Evolutionary conservation across 2,329 filamentous ascomycete species (phyloP).

Genomic region (Fusarium pseudograminearum): DNA sequence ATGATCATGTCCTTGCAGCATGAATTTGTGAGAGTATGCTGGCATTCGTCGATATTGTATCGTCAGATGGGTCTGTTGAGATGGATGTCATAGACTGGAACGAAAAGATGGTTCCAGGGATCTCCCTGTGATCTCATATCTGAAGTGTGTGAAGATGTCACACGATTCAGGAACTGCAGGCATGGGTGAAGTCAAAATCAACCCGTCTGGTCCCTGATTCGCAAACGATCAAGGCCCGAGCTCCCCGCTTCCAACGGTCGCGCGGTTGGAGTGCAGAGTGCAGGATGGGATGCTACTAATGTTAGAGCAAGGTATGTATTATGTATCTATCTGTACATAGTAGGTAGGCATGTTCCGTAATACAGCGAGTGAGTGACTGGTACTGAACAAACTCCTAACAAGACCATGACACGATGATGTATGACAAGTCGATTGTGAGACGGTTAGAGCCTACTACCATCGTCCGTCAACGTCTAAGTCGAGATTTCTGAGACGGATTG

Average conservation of each 20-base stretch:
- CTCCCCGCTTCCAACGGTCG: conserved; percentile 39
- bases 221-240: conserved; percentile 28
- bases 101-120: conserved; percentile 8
- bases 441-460: conserved; percentile 14
- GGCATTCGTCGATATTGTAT: conserved; percentile 19
- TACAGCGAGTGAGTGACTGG: conserved; percentile 16
- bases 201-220: conserved; percentile 35
- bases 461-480: conserved; percentile 2
- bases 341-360: conserved; percentile 26
- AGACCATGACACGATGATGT: conserved; percentile 33
- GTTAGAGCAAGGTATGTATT: conserved; percentile 26
- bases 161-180: conserved; percentile 41
- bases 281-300: conserved; percentile 2
- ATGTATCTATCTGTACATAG: neutral
- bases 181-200: conserved; percentile 37
- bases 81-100: conserved; percentile 2
- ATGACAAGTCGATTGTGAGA: conserved; percentile 48
- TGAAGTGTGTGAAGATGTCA: conserved; percentile 20
- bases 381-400: conserved; percentile 25
- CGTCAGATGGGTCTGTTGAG: neutral
- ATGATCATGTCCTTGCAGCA: conserved; percentile 27
- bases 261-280: conserved; percentile 23
- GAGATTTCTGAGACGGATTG: neutral
- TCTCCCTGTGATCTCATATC: conserved; percentile 20
- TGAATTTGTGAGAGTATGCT: conserved; percentile 4